Percentiles rank a stretch among this genome's conserved stretches.
phyloP scores from a whole-genome alignment of 1,139 yeast genomes.

The Tardiomyces digboiensis region DNA sequence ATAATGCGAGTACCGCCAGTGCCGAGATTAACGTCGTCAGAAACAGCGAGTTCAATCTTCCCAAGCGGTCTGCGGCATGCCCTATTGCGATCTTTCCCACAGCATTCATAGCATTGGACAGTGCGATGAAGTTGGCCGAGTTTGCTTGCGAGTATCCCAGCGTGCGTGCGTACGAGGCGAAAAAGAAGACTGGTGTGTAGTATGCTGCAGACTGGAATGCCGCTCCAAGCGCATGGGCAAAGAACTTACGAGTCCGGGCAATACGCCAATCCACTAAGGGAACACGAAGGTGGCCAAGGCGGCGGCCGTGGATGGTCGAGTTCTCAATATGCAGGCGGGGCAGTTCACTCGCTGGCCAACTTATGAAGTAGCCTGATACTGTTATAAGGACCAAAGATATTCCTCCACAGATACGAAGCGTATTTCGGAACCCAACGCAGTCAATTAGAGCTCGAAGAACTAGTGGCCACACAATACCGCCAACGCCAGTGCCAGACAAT shows the following conservation, averaged over 20 bases:
- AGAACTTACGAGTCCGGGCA: neutral
- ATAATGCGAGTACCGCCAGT: neutral
- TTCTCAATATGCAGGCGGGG: no score
- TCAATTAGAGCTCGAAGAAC: neutral
- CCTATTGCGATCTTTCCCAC: neutral
- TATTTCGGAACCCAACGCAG: neutral
- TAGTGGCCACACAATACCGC: neutral
- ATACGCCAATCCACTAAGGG: no score
- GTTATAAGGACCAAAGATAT: neutral
- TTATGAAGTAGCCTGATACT: neutral
- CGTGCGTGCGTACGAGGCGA: neutral
- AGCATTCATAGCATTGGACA: neutral
- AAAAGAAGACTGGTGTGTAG: neutral
- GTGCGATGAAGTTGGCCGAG: neutral
- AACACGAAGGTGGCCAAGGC: no score
- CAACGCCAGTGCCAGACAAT: neutral
- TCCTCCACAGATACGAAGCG: neutral
- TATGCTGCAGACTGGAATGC: neutral
- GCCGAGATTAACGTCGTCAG: neutral
- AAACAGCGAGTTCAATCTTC: neutral
- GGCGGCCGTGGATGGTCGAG: no score
- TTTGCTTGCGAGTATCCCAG: neutral
- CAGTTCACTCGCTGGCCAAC: no score
- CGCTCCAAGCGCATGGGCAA: neutral
- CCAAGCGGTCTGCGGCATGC: neutral